Conservation (phyloP, 1,284 basidiomycete genomes). For the Leccinum solheimii region DNA sequence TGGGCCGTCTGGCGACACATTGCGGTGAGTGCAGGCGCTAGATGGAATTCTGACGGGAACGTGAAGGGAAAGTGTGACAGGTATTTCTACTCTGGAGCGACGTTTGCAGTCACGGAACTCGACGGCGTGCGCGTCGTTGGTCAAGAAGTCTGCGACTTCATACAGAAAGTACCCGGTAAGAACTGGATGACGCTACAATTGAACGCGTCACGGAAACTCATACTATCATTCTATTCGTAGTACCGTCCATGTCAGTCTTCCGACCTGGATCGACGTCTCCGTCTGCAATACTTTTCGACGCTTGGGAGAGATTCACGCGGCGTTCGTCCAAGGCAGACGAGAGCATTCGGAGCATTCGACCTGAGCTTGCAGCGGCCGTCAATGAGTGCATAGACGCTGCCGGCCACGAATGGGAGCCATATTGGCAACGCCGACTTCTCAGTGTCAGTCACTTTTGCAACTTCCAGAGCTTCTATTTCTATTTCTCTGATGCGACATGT, state of each 20-base stretch:
- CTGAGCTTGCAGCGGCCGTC: slow-evolving; percentile 85
- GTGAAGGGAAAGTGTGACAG: slow-evolving; percentile 58
- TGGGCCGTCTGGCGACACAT: slow-evolving; percentile 87
- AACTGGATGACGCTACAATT: neutral
- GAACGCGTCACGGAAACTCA: slow-evolving; percentile 9
- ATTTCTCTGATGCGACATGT: slow-evolving; percentile 8
- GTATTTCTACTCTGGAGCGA: slow-evolving; percentile 78
- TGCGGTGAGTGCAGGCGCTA: slow-evolving; percentile 58
- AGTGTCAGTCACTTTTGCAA: slow-evolving; percentile 49
- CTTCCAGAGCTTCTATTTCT: neutral
- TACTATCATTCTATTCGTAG: slow-evolving; percentile 37
- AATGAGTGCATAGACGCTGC: slow-evolving; percentile 95
- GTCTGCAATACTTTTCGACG: slow-evolving; percentile 90
- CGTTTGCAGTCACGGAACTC: slow-evolving; percentile 79
- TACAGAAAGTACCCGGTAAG: slow-evolving; percentile 90
- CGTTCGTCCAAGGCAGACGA: slow-evolving; percentile 92
- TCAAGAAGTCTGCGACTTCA: slow-evolving; percentile 80
- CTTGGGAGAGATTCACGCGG: slow-evolving; percentile 84
- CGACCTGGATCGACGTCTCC: slow-evolving; percentile 91
- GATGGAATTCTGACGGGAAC: neutral
- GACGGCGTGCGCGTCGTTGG: slow-evolving; percentile 87
- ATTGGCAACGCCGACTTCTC: slow-evolving; percentile 86
- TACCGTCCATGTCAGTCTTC: slow-evolving; percentile 80
- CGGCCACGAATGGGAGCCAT: slow-evolving; percentile 86
- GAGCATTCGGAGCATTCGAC: slow-evolving; percentile 84